A percentile compares a stretch with the other conserved stretches of the same genome.
phyloP scores from a whole-genome alignment of 169 alveolate genomes.

The Toxoplasma gondii region DNA sequence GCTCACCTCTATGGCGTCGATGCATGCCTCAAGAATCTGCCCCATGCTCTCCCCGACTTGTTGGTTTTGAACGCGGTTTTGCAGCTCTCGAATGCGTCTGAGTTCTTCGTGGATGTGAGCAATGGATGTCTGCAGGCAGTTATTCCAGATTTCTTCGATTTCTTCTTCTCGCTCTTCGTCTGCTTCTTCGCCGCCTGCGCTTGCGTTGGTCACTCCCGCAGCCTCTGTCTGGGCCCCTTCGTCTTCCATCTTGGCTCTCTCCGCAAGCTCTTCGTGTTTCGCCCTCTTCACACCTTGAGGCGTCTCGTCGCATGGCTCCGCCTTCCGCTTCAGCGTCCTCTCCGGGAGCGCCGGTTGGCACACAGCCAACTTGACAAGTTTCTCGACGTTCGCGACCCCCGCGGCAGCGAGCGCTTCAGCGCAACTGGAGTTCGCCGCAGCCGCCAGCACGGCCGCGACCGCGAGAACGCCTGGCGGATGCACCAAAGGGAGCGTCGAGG shows the following conservation, averaged over 20 bases:
- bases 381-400: neutral
- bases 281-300: too few species aligned
- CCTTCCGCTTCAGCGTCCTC: neutral
- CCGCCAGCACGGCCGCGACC: conserved; percentile 13
- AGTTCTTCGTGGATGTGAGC: neutral
- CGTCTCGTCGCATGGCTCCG: neutral
- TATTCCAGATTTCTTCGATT: neutral
- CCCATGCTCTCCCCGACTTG: conserved; percentile 22
- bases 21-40: neutral
- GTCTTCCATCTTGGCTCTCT: too few species aligned
- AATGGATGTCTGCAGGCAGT: neutral
- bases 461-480: conserved; percentile 46
- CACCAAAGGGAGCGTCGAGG: conserved; percentile 14
- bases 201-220: neutral
- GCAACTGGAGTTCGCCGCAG: neutral
- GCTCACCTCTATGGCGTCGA: conserved; percentile 43
- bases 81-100: neutral
- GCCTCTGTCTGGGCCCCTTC: too few species aligned
- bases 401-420: neutral
- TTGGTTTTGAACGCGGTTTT: neutral
- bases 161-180: neutral
- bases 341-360: neutral
- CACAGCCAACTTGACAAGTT: neutral
- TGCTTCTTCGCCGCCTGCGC: neutral
- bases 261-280: too few species aligned